phyloP scores from a whole-genome alignment of 2,329 filamentous ascomycete species.

The Aspergillus sp. region DNA sequence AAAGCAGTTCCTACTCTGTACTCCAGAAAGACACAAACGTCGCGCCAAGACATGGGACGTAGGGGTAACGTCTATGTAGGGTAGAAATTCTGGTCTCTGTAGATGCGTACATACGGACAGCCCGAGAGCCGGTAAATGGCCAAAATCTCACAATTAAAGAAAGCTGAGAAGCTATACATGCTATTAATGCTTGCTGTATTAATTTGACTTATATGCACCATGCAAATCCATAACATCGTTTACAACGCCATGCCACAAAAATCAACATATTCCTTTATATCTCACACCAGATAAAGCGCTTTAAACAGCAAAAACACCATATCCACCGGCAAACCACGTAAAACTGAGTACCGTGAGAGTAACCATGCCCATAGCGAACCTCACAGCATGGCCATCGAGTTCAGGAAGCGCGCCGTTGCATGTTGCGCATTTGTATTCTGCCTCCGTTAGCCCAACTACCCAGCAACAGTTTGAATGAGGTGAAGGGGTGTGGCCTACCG shows the following conservation, averaged over 20 bases:
- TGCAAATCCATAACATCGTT: neutral
- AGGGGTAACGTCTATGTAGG: too few relatives aligned
- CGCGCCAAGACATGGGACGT: too few relatives aligned
- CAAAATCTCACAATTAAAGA: too few relatives aligned
- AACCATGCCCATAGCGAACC: constrained; percentile 50
- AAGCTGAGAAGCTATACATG: too few relatives aligned
- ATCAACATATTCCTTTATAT: neutral
- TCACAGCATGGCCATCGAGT: constrained; percentile 50
- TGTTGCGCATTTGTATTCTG: constrained; percentile 51
- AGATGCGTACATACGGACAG: too few relatives aligned
- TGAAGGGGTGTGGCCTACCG: constrained; percentile 33
- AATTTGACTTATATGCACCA: too few relatives aligned
- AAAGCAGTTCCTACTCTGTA: too few relatives aligned
- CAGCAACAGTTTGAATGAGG: constrained; percentile 1
- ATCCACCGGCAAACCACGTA: constrained; percentile 43
- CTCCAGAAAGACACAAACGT: too few relatives aligned
- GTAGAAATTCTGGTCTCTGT: too few relatives aligned
- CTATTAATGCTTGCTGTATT: too few relatives aligned
- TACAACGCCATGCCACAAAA: neutral
- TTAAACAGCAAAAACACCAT: constrained; percentile 30
- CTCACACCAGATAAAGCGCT: neutral
- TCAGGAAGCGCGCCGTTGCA: constrained; percentile 49
- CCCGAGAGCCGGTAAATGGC: too few relatives aligned
- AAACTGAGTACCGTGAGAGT: constrained; percentile 54
- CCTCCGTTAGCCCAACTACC: constrained; percentile 10